phyloP scores from a whole-genome alignment of 2,329 filamentous ascomycete genomes.

The Fusarium newnesense region DNA sequence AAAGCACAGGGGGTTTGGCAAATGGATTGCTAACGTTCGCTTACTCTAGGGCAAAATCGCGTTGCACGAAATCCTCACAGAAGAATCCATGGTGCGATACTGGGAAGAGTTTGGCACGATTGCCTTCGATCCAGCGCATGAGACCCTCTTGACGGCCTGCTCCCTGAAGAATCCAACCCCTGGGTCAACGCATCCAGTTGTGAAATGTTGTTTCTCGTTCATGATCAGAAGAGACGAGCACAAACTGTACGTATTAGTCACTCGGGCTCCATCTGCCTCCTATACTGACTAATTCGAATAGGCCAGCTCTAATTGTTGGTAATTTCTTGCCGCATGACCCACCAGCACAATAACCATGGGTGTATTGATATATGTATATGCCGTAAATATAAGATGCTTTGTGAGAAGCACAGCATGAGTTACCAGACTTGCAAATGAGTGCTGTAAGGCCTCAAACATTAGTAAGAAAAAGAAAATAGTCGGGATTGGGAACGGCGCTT shows the following conservation, averaged over 20 bases:
- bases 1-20: neutral
- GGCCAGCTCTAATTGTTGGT: conserved; percentile 92
- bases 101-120: conserved; percentile 99
- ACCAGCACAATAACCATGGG: conserved; percentile 37
- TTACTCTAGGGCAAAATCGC: conserved; percentile 83
- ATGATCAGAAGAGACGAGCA: conserved; percentile 94
- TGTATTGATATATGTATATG: neutral
- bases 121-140: conserved; percentile 92
- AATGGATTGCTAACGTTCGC: conserved; percentile 28
- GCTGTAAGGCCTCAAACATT: conserved; percentile 1
- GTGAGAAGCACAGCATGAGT: neutral
- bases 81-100: conserved; percentile 94
- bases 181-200: conserved; percentile 74
- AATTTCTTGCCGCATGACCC: conserved; percentile 94
- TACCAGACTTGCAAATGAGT: neutral
- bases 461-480: conserved; percentile 19
- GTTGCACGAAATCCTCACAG: conserved; percentile 93
- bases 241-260: conserved; percentile 78
- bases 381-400: neutral
- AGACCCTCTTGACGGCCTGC: conserved; percentile 94
- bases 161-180: conserved; percentile 84
- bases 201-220: conserved; percentile 97
- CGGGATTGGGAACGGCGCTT: conserved; percentile 27
- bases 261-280: too few species aligned
- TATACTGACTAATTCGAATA: conserved; percentile 55